Base-by-base conservation (phyloP, 1,284 basidiomycete genomes). In the Apiotrichum veenhuisii region DNA sequence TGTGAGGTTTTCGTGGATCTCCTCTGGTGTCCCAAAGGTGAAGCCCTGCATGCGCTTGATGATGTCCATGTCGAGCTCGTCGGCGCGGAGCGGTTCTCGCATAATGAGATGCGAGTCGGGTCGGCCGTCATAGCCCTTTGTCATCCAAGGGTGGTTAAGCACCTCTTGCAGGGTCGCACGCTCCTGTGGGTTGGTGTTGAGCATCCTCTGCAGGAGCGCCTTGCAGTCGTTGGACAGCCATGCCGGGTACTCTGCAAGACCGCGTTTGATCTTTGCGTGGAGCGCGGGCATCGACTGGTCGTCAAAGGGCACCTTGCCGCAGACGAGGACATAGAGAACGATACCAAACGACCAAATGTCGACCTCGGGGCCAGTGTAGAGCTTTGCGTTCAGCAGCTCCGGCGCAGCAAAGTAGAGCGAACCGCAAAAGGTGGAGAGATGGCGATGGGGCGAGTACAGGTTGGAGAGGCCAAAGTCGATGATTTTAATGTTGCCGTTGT, bases 281-380 rank as follows among this genome's bases (percentile, higher is more conserved):
- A 98, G 80, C 0, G 94, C 95, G 2, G 95, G 96, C 95, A 98
- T 98, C 71, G 88, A 93, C 78, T 98, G 93, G 74, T 99, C 96
- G 73, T 99, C 95, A 71, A 98, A 98, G 0, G 95, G 95, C 1
- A 98, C 95, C 78, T 96, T 98, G 52, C 95, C 96, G 73, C 94
- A 98, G 0, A 98, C 93, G 47, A 98, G 82, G 15, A 97, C 94
- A 70, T 98, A 98, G 12, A 98, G 83, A 10, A 98, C 95, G 59
- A 98, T 94, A 8, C 96, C 95, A 65, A 98, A 98, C 70, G 91
- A 95, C 95, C 96, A 98, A 0, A 98, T 88, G 71, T 98, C 96
- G 56, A 98, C 95, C 74, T 98, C 95, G 12, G 95, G 95, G 0
- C 95, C 95, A 0, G 91, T 93, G 75, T 98, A 98, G 23, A 91